Conservation (phyloP, 139 green algal genomes). For the Volvox reticuliferus region DNA sequence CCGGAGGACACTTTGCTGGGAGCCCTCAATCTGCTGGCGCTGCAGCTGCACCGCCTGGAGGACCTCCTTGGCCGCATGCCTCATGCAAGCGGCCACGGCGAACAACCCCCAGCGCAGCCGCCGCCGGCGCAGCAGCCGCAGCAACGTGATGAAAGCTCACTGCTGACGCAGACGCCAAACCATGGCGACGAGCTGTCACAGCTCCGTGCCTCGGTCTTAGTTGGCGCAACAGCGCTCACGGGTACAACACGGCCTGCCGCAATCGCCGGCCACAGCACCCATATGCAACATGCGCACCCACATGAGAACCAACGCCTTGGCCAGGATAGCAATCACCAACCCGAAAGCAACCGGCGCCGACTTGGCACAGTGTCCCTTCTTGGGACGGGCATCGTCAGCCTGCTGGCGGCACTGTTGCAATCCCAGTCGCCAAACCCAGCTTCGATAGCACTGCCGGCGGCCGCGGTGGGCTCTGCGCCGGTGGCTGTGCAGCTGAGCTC, state of each 20-base stretch:
- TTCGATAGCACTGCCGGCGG: not conserved
- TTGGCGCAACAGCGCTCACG: not conserved
- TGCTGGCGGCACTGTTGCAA: constrained; percentile 6
- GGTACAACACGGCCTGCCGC: not conserved
- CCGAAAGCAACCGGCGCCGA: too few species aligned
- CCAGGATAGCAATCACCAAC: too few species aligned
- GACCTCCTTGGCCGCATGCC: not conserved
- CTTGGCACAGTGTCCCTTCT: too few species aligned
- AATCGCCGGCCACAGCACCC: not conserved
- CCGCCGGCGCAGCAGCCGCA: too few species aligned
- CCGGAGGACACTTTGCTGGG: constrained; percentile 26
- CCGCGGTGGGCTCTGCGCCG: not conserved
- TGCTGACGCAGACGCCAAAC: not conserved
- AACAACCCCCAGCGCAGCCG: not conserved
- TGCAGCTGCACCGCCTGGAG: constrained; percentile 4
- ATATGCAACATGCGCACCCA: too few species aligned
- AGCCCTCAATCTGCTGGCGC: constrained; percentile 31
- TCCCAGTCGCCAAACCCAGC: not conserved
- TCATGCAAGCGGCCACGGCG: not conserved
- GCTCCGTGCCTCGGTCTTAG: not conserved
- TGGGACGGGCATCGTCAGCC: not conserved
- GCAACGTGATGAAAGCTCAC: not conserved
- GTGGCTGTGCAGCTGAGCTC: not conserved
- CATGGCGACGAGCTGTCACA: not conserved
- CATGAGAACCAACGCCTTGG: too few species aligned